Conservation (phyloP, 441 rosid genomes). For the Pelargonium myrrhifolium region DNA sequence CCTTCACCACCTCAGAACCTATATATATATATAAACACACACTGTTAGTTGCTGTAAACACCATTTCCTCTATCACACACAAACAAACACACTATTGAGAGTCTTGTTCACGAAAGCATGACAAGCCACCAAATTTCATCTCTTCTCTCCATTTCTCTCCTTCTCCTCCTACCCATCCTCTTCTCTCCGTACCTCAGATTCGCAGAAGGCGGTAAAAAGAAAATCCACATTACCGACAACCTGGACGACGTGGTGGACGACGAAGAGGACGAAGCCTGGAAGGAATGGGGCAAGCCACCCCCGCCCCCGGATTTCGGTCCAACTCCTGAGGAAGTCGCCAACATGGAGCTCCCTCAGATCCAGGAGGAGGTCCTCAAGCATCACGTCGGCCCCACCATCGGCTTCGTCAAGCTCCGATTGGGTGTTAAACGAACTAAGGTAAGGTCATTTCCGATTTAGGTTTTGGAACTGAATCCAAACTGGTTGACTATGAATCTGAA, state of each 20-base stretch:
- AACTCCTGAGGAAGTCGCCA: conserved; percentile 18
- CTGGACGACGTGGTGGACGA: conserved; percentile 76
- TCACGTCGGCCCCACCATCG: conserved; percentile 55
- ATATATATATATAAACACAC: too few relatives aligned
- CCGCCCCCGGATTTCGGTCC: conserved; percentile 46
- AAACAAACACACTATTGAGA: too few relatives aligned
- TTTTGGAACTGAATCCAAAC: too few relatives aligned
- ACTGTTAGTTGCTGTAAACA: too few relatives aligned
- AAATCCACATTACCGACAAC: conserved; percentile 69
- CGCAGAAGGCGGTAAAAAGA: conserved; percentile 45
- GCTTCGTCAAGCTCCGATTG: conserved; percentile 81
- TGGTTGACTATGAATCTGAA: neutral
- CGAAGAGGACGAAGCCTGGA: conserved; percentile 90
- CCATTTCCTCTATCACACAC: too few relatives aligned
- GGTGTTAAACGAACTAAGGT: conserved; percentile 60
- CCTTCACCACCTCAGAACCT: too few relatives aligned
- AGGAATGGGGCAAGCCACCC: conserved; percentile 78
- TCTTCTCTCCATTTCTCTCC: conserved; percentile 15
- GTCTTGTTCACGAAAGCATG: too few relatives aligned
- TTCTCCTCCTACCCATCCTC: too few relatives aligned
- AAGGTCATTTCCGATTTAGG: neutral
- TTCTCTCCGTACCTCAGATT: conserved; percentile 23
- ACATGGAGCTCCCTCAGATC: conserved; percentile 47
- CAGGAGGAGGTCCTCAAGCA: conserved; percentile 61
- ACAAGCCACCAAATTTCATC: too few relatives aligned